Percentiles rank a stretch among this genome's conserved stretches.
phyloP scores from a whole-genome alignment of 768 basidiomycete species.

The Tulasnella sp. region DNA sequence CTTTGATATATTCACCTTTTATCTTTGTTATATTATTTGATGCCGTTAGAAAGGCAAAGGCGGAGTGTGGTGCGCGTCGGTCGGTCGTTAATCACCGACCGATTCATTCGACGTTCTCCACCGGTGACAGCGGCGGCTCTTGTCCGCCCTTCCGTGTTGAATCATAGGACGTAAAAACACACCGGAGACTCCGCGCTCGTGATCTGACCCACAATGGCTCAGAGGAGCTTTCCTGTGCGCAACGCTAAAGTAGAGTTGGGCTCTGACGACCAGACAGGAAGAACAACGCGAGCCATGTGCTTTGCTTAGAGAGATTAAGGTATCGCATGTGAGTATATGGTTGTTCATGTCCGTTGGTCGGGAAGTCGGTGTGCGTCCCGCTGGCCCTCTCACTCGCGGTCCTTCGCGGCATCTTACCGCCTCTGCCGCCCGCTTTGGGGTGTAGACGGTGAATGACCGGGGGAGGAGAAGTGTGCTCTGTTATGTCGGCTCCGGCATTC shows the following conservation, averaged over 20 bases:
- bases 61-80: not conserved
- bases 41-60: slow-evolving; percentile 19
- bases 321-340: slow-evolving; percentile 10
- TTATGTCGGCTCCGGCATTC: not conserved
- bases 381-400: not conserved
- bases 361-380: not conserved
- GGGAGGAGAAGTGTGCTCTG: not conserved
- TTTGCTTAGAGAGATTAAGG: not conserved
- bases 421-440: not conserved
- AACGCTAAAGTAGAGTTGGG: slow-evolving; percentile 18
- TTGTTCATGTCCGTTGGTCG: slow-evolving; percentile 11
- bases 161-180: slow-evolving; percentile 18
- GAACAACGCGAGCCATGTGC: not conserved
- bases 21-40: not conserved
- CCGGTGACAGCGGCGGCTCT: slow-evolving; percentile 12
- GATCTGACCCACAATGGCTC: slow-evolving; percentile 3
- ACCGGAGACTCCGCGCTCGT: slow-evolving; percentile 1
- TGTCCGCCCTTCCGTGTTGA: not conserved
- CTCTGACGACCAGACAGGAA: not conserved
- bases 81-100: slow-evolving; percentile 17
- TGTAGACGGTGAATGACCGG: not conserved
- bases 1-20: slow-evolving; percentile 15
- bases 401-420: slow-evolving; percentile 10
- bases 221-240: not conserved
- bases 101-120: slow-evolving; percentile 9